phyloP scores from a whole-genome alignment of 805 yeast species.

The Metschnikowia corniflorae region DNA sequence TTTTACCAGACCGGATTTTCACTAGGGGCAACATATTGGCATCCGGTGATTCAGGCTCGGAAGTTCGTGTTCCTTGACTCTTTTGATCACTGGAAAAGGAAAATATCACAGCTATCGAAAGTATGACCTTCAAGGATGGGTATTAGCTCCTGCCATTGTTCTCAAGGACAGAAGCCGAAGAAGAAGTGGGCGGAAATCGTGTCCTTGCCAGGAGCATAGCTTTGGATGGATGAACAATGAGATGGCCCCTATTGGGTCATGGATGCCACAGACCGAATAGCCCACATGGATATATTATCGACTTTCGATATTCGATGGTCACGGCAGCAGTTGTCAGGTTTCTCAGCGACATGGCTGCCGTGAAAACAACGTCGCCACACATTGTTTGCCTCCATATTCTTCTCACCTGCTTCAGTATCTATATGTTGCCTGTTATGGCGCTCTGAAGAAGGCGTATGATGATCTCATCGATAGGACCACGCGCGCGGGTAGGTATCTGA shows the following conservation, averaged over 20 bases:
- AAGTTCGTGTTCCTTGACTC: not conserved
- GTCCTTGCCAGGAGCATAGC: too few species aligned
- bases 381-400: not conserved
- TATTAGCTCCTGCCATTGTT: not conserved
- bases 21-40: not conserved
- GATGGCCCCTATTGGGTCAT: not conserved
- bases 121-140: not conserved
- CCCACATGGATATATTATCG: not conserved
- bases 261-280: not conserved
- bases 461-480: too few species aligned
- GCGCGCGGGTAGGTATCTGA: too few species aligned
- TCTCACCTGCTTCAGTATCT: not conserved
- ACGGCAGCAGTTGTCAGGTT: not conserved
- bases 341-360: not conserved
- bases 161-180: not conserved
- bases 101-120: not conserved
- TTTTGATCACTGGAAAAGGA: not conserved
- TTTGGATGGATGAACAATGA: not conserved
- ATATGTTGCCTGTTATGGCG: not conserved
- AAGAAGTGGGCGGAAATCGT: not conserved
- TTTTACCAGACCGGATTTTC: not conserved
- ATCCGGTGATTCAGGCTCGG: not conserved
- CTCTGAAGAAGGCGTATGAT: too few species aligned
- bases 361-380: not conserved
- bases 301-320: not conserved